Percentiles rank a stretch among this genome's conserved stretches.
Evolutionary conservation across 2,329 filamentous ascomycete genomes (phyloP).

Genomic region (Zasmidium cellare): DNA sequence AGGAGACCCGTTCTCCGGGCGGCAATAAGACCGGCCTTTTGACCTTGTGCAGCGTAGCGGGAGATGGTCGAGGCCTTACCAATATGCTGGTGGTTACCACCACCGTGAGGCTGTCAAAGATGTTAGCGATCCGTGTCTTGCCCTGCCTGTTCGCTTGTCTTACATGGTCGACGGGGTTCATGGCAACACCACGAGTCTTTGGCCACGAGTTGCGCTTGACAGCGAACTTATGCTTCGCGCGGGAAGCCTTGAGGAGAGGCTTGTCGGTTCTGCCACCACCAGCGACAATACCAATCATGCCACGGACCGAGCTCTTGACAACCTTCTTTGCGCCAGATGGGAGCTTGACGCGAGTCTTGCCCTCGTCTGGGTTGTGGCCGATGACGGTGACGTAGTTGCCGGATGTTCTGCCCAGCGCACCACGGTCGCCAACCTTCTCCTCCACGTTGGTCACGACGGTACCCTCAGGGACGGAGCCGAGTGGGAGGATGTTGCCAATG

Average conservation of each 20-base stretch:
- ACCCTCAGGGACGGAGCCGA: slow-evolving; percentile 95
- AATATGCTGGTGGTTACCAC: slow-evolving; percentile 99
- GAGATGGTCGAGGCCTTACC: slow-evolving; percentile 99
- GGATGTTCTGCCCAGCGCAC: slow-evolving; percentile 91
- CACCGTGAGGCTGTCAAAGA: slow-evolving; percentile 50
- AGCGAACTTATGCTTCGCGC: slow-evolving; percentile 99
- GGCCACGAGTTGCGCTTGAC: slow-evolving; percentile 99
- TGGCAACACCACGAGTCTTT: slow-evolving; percentile 99
- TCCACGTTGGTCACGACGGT: slow-evolving; percentile 99
- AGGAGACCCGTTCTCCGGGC: slow-evolving; percentile 99
- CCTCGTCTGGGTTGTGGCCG: slow-evolving; percentile 97
- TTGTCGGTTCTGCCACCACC: slow-evolving; percentile 99
- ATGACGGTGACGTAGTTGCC: slow-evolving; percentile 99
- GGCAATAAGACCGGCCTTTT: slow-evolving; percentile 99
- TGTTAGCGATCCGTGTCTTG: slow-evolving; percentile 28
- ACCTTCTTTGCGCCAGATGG: slow-evolving; percentile 99
- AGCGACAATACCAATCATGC: slow-evolving; percentile 99
- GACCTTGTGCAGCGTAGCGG: slow-evolving; percentile 94
- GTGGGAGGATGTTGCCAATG: slow-evolving; percentile 95
- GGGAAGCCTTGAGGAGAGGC: slow-evolving; percentile 98
- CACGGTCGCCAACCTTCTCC: slow-evolving; percentile 97
- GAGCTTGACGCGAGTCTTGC: slow-evolving; percentile 99
- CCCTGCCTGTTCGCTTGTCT: slow-evolving; percentile 26
- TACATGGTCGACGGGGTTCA: slow-evolving; percentile 99
- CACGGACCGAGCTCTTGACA: slow-evolving; percentile 84